Base-by-base conservation (phyloP, 441 rosid genomes). In the Viola pubescens region DNA sequence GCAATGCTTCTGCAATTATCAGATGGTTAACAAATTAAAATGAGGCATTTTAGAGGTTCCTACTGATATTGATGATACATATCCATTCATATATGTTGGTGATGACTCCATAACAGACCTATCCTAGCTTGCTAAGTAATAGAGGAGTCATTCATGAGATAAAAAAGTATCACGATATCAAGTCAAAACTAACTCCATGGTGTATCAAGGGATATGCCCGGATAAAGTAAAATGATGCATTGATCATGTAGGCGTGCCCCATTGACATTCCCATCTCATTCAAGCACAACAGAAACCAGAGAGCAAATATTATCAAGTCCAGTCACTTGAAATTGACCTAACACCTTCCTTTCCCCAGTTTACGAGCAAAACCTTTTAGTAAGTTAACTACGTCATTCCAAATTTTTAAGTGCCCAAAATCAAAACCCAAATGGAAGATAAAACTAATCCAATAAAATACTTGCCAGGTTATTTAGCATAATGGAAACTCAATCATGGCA, bases 1-100 rank as follows among this genome's bases (percentile, higher is more conserved):
- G 87, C 19, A 87, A 73, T 38, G 79, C 74, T 77, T 75, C 98
- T 89, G 92, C 39, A 59, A 50, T 58, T 16, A 52, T 6, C 52
- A 52, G 41, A 11, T 41, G 42, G 48, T 14, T 6, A 42, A 66
- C 13, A 13, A 67, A 64, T 42, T 7, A 13, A 54, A 16, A 16
- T 37, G 3, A 48, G 43, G 40, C 19, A 26, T 54, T 60, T 52
- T 39, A 52, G 12, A 67, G 50, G 51, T 51, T 40, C 40, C 19
- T 7, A n/a, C 2, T 43, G 47, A 10, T 11, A 38, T 44, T 41
- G 12, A 9, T 4, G 39, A 19, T 52, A 43, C 46, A 42, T 34
- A 6, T 57, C 26, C 14, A 34, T 11, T 11, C 14, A 54, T 37
- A 16, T 60, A 57, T 9, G 34, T 41, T 6, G 6, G 37, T 13